Base-by-base conservation (phyloP, 2,329 filamentous ascomycete species). In the Leptosphaerulina australis region DNA sequence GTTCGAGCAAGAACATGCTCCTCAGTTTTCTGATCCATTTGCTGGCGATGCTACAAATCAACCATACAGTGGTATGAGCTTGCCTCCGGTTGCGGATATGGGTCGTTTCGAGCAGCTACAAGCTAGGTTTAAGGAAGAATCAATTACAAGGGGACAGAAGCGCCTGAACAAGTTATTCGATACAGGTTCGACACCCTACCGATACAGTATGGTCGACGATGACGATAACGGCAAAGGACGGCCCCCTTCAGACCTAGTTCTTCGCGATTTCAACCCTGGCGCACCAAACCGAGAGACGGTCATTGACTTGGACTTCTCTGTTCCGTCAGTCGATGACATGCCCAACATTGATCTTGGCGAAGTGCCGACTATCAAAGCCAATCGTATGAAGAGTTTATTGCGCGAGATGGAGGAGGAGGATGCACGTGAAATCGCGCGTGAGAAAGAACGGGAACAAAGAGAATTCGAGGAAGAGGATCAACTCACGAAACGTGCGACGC, bases 101-200 rank as follows among this genome's bases (percentile, higher is more conserved):
- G 66, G 60, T 25, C 64, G 69, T 11, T 71, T 69, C 48, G 68
- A 67, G 34, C 66, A 69, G 50, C 51, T 72, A 33, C 75, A 83
- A 50, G 77, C 78, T 54, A 75, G 77, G 11, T 80, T 83, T 61
- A 81, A 80, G 53, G 81, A 85, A 59, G 77, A 81, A 57, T 79
- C 80, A 20, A 81, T 83, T 35, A 77, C 79, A 35, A 75, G 83
- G 57, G 83, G 83, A 34, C 80, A 80, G 49, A 76, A 72, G 31
- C 80, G 79, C 2, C 75, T 86, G 59, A 78, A 82, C 47, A 80
- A 83, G 8, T 67, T 86, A 3, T 86, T 85, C 62, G 76, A 86
- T 53, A 76, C 78, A 26, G 73, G 77, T 24, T 77, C 76, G 44
- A 79, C 78, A 5, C 81, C 78, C n/a, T 86, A 86, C 63, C 78